phyloP scores from a whole-genome alignment of 148 eudicot genomes.

The Rheum nobile region DNA sequence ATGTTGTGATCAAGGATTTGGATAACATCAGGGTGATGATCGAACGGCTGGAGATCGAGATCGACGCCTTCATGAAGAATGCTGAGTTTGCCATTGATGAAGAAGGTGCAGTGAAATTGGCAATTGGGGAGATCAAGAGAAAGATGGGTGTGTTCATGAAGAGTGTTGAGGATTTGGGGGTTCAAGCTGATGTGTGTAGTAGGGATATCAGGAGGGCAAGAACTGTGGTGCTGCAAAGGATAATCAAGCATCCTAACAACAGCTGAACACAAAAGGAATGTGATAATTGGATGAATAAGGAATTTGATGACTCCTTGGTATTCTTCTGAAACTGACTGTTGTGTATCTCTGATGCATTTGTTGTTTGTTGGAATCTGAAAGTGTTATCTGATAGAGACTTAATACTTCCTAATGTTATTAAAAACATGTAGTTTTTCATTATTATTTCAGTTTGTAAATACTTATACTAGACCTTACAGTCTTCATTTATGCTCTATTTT shows the following conservation, averaged over 20 bases:
- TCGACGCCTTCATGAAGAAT: constrained; percentile 37
- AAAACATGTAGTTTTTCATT: background rate
- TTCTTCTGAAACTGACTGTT: background rate
- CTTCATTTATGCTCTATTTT: background rate
- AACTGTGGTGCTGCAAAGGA: constrained; percentile 88
- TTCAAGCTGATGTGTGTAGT: constrained; percentile 81
- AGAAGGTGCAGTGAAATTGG: constrained; percentile 53
- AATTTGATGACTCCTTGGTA: background rate
- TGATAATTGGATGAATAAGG: background rate
- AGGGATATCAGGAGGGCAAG: constrained; percentile 86
- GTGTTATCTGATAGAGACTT: constrained; percentile 1
- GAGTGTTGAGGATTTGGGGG: constrained; percentile 79
- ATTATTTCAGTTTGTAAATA: background rate
- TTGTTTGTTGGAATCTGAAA: constrained; percentile 1
- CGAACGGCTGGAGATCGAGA: constrained; percentile 61
- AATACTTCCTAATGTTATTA: background rate
- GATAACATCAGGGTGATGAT: constrained; percentile 68
- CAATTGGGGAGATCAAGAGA: constrained; percentile 68
- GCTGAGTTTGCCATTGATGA: constrained; percentile 52
- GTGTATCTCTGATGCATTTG: constrained; percentile 2
- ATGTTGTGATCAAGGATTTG: constrained; percentile 80
- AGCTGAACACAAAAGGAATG: constrained; percentile 7
- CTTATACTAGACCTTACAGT: background rate
- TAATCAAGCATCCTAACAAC: constrained; percentile 63
- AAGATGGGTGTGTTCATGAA: constrained; percentile 61